phyloP scores from a whole-genome alignment of 768 basidiomycete genomes.

The Sarcodon sp. region DNA sequence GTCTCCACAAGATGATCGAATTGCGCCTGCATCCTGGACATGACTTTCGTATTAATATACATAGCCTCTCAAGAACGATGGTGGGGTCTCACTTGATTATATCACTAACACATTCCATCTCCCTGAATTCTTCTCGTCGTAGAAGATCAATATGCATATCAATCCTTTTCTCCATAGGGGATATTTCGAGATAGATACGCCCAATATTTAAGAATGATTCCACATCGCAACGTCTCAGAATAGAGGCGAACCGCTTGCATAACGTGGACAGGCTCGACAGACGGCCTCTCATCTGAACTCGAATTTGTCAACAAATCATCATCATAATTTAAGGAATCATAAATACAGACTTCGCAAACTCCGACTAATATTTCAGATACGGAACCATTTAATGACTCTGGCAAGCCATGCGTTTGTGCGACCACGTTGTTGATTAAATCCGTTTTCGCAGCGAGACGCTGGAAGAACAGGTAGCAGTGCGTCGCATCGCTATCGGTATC shows the following conservation, averaged over 20 bases:
- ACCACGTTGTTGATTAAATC: constrained; percentile 78
- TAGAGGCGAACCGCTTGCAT: constrained; percentile 82
- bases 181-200: constrained; percentile 71
- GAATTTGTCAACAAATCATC: not conserved
- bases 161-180: constrained; percentile 80
- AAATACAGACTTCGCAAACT: constrained; percentile 71
- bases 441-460: constrained; percentile 73
- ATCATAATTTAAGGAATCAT: not conserved
- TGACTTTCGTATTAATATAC: not conserved
- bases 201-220: constrained; percentile 82
- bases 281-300: constrained; percentile 63
- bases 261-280: constrained; percentile 70
- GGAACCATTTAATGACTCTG: constrained; percentile 70
- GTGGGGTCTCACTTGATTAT: constrained; percentile 56
- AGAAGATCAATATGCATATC: constrained; percentile 86
- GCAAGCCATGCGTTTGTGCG: constrained; percentile 72
- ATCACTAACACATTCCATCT: constrained; percentile 88
- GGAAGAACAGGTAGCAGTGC: constrained; percentile 86
- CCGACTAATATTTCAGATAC: constrained; percentile 86
- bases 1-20: constrained; percentile 88
- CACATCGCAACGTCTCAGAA: constrained; percentile 70
- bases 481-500: constrained; percentile 86
- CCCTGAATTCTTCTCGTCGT: constrained; percentile 81
- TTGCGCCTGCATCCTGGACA: constrained; percentile 72
- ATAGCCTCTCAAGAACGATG: not conserved